Evolutionary conservation across 306 rosid species (phyloP).

Genomic region (Mimosa bimucronata): DNA sequence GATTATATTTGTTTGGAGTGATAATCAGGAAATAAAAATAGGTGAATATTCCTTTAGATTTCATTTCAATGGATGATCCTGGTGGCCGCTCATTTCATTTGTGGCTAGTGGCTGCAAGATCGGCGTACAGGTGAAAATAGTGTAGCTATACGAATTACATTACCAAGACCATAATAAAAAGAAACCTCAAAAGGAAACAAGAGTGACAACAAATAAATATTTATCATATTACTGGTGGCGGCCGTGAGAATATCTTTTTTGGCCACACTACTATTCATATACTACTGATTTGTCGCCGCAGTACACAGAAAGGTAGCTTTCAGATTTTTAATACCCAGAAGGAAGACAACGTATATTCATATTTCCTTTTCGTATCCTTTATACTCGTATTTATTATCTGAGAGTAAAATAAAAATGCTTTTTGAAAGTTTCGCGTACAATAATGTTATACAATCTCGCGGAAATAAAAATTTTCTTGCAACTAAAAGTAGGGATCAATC

Average conservation of each 20-base stretch:
- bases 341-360: constrained; percentile 8
- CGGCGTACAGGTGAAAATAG: neutral
- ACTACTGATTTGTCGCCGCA: neutral
- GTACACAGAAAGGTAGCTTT: constrained; percentile 43
- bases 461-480: too few species aligned
- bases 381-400: too few species aligned
- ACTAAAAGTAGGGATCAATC: too few species aligned
- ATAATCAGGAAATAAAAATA: neutral
- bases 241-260: constrained; percentile 6
- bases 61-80: neutral
- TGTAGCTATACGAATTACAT: neutral
- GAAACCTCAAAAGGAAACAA: neutral
- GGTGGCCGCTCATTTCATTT: neutral
- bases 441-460: neutral
- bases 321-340: constrained; percentile 13
- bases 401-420: neutral
- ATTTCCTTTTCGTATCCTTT: neutral
- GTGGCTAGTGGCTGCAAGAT: neutral
- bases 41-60: neutral
- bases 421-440: neutral
- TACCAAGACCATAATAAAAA: neutral
- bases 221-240: neutral
- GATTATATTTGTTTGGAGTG: too few species aligned
- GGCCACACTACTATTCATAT: neutral
- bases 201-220: neutral